phyloP scores from a whole-genome alignment of 2,329 filamentous ascomycete genomes.

The Cladorrhinum sp. region DNA sequence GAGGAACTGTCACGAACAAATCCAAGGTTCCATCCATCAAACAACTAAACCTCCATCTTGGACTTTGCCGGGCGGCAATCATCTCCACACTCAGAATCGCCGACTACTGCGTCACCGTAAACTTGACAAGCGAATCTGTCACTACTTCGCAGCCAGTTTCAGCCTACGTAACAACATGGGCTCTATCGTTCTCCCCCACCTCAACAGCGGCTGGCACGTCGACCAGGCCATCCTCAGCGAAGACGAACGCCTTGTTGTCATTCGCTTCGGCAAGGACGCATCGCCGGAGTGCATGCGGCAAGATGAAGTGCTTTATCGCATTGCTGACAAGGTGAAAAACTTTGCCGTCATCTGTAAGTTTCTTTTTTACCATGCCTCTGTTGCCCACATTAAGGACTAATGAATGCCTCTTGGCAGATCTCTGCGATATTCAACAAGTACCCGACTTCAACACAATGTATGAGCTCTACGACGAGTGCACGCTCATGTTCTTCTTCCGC shows the following conservation, averaged over 20 bases:
- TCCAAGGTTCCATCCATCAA: neutral
- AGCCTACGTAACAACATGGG: slow-evolving; percentile 48
- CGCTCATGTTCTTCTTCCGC: slow-evolving; percentile 96
- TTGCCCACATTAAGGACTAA: neutral
- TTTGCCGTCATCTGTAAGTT: slow-evolving; percentile 83
- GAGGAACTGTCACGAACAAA: neutral
- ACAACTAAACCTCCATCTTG: neutral
- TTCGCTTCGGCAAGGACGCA: slow-evolving; percentile 86
- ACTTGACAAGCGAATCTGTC: neutral
- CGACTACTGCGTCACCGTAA: no score
- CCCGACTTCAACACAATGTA: slow-evolving; percentile 69
- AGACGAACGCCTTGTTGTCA: slow-evolving; percentile 88
- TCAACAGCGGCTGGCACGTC: slow-evolving; percentile 93
- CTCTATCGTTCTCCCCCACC: slow-evolving; percentile 87
- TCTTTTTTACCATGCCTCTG: neutral
- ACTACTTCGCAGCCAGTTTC: neutral
- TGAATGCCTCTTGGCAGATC: slow-evolving; percentile 46
- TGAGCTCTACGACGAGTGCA: slow-evolving; percentile 69
- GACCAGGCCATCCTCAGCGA: slow-evolving; percentile 89
- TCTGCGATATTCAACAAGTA: slow-evolving; percentile 47
- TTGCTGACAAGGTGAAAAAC: slow-evolving; percentile 91
- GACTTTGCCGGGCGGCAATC: neutral
- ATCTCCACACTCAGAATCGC: neutral
- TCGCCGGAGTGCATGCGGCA: slow-evolving; percentile 72
- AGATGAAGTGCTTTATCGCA: slow-evolving; percentile 92